Evolutionary conservation across 75 land plant species (phyloP), one percentile per base, ranked within the genome.

Genomic region (Pinus tabuliformis): DNA sequence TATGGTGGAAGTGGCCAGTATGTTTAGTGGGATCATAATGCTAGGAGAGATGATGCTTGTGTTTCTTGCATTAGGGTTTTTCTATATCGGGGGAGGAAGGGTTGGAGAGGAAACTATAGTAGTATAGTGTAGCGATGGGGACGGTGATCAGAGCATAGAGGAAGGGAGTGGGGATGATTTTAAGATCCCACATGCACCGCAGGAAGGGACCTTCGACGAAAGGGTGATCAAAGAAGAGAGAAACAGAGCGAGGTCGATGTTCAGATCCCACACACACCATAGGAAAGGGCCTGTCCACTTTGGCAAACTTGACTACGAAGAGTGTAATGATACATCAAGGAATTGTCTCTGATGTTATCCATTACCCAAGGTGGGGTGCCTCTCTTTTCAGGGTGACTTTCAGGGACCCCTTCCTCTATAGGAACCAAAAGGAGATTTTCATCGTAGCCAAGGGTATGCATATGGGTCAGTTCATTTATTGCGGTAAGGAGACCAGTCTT

Each of bases 1-100:
- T 89, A 60, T 74, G 93, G 95, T 37, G 97, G 97, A 37, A 91
- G 86, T 62, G 79, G 81, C 45, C 87, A 89, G 75, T 94, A 94
- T 83, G 92, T 91, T 1, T 73, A 83, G 24, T 94, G 97, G 97
- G 94, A 94, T 56, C 58, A 76, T 58, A 73, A 87, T 58, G 92
- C 75, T 2, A 90, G 89, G 17, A 73, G 77, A 11, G n/a, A n/a
- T n/a, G n/a, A n/a, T n/a, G n/a, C n/a, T n/a, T n/a, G n/a, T n/a
- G 1, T 1, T 30, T 30, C 30, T 30, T 30, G 30, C 30, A 30
- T 30, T 30, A 30, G 0, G 30, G 30, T 30, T 30, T n/a, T 30
- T 30, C 30, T 30, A 30, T 30, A 30, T 30, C 30, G 1, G 1
- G 30, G 30, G 30, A 30, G 30, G 30, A 1, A 30, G 30, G 30